Evolutionary conservation across 2,329 filamentous ascomycete genomes (phyloP).

Genomic region (Cadophora sp.): DNA sequence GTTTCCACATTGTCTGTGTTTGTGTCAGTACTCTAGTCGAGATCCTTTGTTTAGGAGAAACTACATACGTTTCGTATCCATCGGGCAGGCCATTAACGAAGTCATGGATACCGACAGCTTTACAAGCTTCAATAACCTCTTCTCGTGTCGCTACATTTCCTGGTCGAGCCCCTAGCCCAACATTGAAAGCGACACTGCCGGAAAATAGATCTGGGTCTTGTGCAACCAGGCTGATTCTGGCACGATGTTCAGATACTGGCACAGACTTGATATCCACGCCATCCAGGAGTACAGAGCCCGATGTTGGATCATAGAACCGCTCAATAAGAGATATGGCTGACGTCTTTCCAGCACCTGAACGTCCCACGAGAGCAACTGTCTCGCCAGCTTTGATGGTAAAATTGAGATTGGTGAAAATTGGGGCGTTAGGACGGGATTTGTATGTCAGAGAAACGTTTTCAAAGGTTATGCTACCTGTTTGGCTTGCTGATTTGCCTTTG

Average conservation of each 20-base stretch:
- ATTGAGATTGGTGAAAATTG: slow-evolving; percentile 63
- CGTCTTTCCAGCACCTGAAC: slow-evolving; percentile 71
- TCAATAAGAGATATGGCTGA: slow-evolving; percentile 65
- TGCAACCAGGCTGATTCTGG: slow-evolving; percentile 45
- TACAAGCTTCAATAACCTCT: slow-evolving; percentile 50
- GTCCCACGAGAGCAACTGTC: slow-evolving; percentile 69
- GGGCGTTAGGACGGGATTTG: slow-evolving; percentile 62
- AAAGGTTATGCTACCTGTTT: slow-evolving; percentile 55
- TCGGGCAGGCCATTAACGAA: slow-evolving; percentile 67
- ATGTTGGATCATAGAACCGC: slow-evolving; percentile 55
- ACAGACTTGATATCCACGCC: slow-evolving; percentile 52
- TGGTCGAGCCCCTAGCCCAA: slow-evolving; percentile 51
- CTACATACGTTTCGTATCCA: slow-evolving; percentile 72
- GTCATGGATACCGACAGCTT: slow-evolving; percentile 70
- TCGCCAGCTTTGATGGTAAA: slow-evolving; percentile 64
- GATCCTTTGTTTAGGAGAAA: slow-evolving; percentile 46
- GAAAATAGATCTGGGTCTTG: slow-evolving; percentile 39
- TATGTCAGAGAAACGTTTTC: slow-evolving; percentile 69
- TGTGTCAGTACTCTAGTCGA: neutral
- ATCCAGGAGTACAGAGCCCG: slow-evolving; percentile 43
- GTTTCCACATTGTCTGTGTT: slow-evolving; percentile 61
- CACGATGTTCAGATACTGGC: slow-evolving; percentile 54
- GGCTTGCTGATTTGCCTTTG: slow-evolving; percentile 19
- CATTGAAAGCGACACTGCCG: slow-evolving; percentile 55
- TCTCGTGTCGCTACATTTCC: slow-evolving; percentile 31